These are phyloP conservation scores for Candida oleophila DNA, from an alignment of 805 yeast genomes.

Conservation along the genomic window DNA sequence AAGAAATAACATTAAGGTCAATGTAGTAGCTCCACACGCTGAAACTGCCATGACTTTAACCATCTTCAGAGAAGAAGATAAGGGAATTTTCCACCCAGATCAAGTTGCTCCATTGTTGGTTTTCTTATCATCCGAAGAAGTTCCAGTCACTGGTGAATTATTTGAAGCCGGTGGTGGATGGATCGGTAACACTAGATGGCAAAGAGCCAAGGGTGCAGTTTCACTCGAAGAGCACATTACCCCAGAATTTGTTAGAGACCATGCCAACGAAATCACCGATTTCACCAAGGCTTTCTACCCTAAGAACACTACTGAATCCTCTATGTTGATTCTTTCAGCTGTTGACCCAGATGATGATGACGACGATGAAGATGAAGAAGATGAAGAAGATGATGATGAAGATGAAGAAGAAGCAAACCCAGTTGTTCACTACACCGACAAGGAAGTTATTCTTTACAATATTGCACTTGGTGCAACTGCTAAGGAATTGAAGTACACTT, in stretches of 20 bases:
- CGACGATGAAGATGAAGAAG: slow-evolving; percentile 47
- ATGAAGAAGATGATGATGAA: slow-evolving; percentile 39
- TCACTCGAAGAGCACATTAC: slow-evolving; percentile 50
- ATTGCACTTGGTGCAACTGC: slow-evolving; percentile 85
- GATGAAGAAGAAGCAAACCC: slow-evolving; percentile 39
- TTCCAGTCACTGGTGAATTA: slow-evolving; percentile 70
- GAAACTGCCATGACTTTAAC: slow-evolving; percentile 97
- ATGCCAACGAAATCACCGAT: slow-evolving; percentile 66
- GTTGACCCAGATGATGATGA: slow-evolving; percentile 50
- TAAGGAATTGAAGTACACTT: slow-evolving; percentile 72
- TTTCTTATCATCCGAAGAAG: slow-evolving; percentile 71
- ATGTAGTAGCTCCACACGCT: slow-evolving; percentile 94
- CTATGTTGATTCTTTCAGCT: slow-evolving; percentile 72
- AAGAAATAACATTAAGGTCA: slow-evolving; percentile 69
- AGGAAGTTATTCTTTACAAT: slow-evolving; percentile 80
- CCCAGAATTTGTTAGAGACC: slow-evolving; percentile 69
- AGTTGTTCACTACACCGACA: slow-evolving; percentile 58
- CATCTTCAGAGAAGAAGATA: slow-evolving; percentile 75
- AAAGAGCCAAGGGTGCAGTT: slow-evolving; percentile 84
- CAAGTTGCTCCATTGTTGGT: slow-evolving; percentile 91
- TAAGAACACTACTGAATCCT: slow-evolving; percentile 68
- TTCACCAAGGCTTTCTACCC: slow-evolving; percentile 56
- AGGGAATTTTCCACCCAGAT: slow-evolving; percentile 79
- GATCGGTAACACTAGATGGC: slow-evolving; percentile 94
- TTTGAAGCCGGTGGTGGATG: slow-evolving; percentile 97